These are phyloP conservation scores for Sarocladium kiliense DNA, from an alignment of 2,329 filamentous ascomycete genomes.

Conservation along the genomic window DNA sequence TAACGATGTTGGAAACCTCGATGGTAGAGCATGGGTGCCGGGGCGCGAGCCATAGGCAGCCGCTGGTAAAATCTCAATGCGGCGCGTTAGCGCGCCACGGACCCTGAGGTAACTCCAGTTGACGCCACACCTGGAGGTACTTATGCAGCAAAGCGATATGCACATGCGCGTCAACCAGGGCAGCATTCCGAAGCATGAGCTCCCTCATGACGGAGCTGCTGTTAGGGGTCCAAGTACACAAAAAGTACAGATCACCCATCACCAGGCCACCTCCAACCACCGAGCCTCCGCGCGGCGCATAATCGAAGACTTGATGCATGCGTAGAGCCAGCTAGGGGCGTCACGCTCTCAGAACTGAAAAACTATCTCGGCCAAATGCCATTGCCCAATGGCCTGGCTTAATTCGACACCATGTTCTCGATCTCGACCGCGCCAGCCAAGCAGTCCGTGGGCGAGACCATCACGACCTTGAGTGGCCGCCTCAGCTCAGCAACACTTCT, in stretches of 20 bases:
- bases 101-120: background rate
- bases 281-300: background rate
- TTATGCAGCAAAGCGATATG: slow-evolving; percentile 1
- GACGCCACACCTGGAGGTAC: slow-evolving; percentile 1
- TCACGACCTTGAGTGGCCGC: slow-evolving; percentile 81
- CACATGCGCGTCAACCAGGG: background rate
- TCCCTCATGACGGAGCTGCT: slow-evolving; percentile 2
- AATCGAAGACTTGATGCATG: background rate
- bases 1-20: background rate
- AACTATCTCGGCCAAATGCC: background rate
- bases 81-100: slow-evolving; percentile 3
- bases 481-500: slow-evolving; percentile 85
- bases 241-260: slow-evolving; percentile 8
- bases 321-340: background rate
- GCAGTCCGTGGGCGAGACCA: slow-evolving; percentile 94
- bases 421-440: slow-evolving; percentile 75
- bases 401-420: slow-evolving; percentile 49
- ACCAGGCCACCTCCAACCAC: background rate
- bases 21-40: background rate
- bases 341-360: background rate
- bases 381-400: slow-evolving; percentile 24
- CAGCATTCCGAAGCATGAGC: background rate
- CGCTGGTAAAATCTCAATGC: slow-evolving; percentile 3
- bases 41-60: background rate
- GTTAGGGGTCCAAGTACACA: slow-evolving; percentile 7